Percentiles rank a stretch among this genome's conserved stretches.
Evolutionary conservation across 257 asterid species (phyloP).

Genomic region (Gardenia jasminoides): DNA sequence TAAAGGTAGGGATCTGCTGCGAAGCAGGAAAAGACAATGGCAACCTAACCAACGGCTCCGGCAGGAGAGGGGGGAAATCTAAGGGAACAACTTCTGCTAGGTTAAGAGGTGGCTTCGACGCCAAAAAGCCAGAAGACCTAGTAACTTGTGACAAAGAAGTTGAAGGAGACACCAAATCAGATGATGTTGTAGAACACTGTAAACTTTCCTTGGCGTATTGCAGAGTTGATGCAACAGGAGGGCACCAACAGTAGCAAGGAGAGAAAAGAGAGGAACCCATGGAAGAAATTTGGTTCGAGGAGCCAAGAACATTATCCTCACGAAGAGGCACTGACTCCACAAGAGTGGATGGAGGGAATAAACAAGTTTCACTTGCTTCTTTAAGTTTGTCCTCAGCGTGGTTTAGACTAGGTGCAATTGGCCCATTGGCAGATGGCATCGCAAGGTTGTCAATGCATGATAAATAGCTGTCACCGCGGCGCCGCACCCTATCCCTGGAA

Average conservation of each 20-base stretch:
- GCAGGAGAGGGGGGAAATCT: constrained; percentile 67
- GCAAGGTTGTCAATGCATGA: constrained; percentile 37
- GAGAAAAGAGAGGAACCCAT: constrained; percentile 47
- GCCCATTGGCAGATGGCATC: constrained; percentile 27
- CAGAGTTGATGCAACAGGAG: constrained; percentile 56
- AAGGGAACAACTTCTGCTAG: constrained; percentile 46
- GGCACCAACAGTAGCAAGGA: constrained; percentile 93
- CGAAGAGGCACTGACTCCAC: constrained; percentile 31
- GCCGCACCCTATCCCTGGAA: constrained; percentile 50
- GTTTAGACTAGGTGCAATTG: constrained; percentile 33
- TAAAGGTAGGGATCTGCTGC: constrained; percentile 74
- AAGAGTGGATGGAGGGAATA: constrained; percentile 36
- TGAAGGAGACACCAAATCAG: constrained; percentile 54
- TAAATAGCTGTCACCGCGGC: constrained; percentile 43
- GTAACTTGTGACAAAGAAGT: constrained; percentile 56
- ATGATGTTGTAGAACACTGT: constrained; percentile 41
- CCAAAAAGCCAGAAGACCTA: constrained; percentile 40
- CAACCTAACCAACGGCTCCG: constrained; percentile 49
- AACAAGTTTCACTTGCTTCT: constrained; percentile 25
- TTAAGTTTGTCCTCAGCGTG: constrained; percentile 31
- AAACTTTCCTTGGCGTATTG: constrained; percentile 38
- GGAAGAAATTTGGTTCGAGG: constrained; percentile 37
- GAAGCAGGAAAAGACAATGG: constrained; percentile 45
- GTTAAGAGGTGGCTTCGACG: constrained; percentile 43
- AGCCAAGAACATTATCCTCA: constrained; percentile 33